Percentiles rank a stretch among this genome's conserved stretches.
Evolutionary conservation across 208 protist species (phyloP).

Genomic region (Tetramitus jugosus): DNA sequence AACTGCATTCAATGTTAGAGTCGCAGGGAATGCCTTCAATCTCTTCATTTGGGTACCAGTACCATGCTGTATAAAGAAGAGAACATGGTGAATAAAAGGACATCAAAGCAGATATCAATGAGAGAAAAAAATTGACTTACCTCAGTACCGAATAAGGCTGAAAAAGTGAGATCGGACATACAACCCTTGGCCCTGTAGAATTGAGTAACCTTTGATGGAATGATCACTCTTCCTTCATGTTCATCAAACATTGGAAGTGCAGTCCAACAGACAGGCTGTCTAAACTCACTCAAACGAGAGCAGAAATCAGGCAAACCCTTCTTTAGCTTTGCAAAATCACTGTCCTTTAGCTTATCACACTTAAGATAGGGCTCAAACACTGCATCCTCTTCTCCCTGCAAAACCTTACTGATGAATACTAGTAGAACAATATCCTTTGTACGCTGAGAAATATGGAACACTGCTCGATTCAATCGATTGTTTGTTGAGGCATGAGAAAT

Average conservation of each 20-base stretch:
- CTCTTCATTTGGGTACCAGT: background rate
- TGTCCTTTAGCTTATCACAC: background rate
- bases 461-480: background rate
- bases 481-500: background rate
- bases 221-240: background rate
- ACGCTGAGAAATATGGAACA: background rate
- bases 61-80: background rate
- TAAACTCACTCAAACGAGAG: background rate
- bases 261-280: background rate
- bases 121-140: too few relatives aligned
- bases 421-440: background rate
- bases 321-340: background rate
- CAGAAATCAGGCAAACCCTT: background rate
- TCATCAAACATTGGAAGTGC: background rate
- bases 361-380: background rate
- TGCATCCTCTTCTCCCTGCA: slow-evolving; percentile 19
- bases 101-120: too few relatives aligned
- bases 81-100: too few relatives aligned
- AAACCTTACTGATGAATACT: slow-evolving; percentile 1
- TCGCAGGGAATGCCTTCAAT: slow-evolving; percentile 10
- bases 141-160: background rate
- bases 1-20: background rate
- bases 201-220: background rate
- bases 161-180: background rate
- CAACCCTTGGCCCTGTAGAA: background rate